Conservation (phyloP, 1,284 basidiomycete genomes). For the Cutaneotrichosporon sp. region DNA sequence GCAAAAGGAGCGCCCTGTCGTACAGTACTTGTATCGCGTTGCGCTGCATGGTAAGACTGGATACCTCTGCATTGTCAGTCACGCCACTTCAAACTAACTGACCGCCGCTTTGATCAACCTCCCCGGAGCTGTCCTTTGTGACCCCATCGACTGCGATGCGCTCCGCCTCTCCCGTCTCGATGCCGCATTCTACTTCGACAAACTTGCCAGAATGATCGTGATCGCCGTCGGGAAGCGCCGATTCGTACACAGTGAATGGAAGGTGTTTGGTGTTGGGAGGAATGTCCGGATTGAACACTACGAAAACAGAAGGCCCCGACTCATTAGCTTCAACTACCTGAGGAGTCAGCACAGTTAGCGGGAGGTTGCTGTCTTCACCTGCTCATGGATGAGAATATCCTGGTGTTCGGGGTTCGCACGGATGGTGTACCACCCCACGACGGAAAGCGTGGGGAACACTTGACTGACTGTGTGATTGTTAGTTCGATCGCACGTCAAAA, state of each 20-base stretch:
- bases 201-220: slow-evolving; percentile 49
- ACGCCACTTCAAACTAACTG: slow-evolving; percentile 21
- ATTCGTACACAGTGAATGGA: slow-evolving; percentile 84
- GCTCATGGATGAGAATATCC: slow-evolving; percentile 78
- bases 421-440: slow-evolving; percentile 95
- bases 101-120: slow-evolving; percentile 58
- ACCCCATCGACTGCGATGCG: slow-evolving; percentile 97
- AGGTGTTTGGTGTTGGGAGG: slow-evolving; percentile 54
- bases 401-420: slow-evolving; percentile 62
- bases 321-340: slow-evolving; percentile 51
- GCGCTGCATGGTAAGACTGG: slow-evolving; percentile 81
- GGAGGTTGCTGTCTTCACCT: slow-evolving; percentile 54
- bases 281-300: slow-evolving; percentile 50
- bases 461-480: slow-evolving; percentile 70
- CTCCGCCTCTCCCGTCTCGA: slow-evolving; percentile 98
- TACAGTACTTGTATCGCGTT: slow-evolving; percentile 95
- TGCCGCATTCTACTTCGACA: slow-evolving; percentile 62
- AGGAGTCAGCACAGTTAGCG: slow-evolving; percentile 52
- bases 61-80: slow-evolving; percentile 62
- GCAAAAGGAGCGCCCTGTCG: slow-evolving; percentile 75
- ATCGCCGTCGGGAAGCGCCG: slow-evolving; percentile 71
- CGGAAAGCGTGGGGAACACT: slow-evolving; percentile 91
- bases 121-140: slow-evolving; percentile 62
- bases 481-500: too few species aligned
- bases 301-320: slow-evolving; percentile 43